These are phyloP conservation scores for Dactylonectria macrodidyma DNA, from an alignment of 2,329 filamentous ascomycete species.

Conservation along the genomic window DNA sequence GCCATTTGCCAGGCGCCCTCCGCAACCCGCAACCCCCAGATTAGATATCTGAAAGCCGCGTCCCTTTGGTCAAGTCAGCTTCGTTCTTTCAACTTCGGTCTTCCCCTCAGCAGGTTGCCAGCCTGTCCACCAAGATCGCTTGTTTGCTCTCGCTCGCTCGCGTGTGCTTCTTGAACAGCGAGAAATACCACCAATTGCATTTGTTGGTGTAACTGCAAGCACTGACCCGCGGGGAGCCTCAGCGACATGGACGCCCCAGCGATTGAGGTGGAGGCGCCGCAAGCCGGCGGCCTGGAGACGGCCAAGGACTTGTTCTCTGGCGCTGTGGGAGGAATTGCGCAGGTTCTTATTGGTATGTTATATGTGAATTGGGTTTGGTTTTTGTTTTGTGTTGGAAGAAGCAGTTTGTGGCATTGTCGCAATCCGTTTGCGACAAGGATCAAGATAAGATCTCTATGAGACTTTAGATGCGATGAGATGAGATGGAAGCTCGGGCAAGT, in stretches of 20 bases:
- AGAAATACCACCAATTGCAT: constrained; percentile 2
- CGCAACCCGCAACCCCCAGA: constrained; percentile 41
- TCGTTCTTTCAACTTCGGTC: background rate
- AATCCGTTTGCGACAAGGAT: background rate
- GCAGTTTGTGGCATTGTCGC: constrained; percentile 34
- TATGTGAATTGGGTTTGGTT: background rate
- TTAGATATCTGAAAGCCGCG: constrained; percentile 40
- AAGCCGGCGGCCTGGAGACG: constrained; percentile 68
- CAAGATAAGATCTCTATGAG: constrained; percentile 25
- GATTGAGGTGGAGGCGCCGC: constrained; percentile 53
- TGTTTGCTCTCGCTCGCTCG: background rate
- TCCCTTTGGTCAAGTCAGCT: constrained; percentile 16
- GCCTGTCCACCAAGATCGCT: too few species aligned
- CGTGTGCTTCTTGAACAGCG: background rate
- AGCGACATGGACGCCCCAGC: constrained; percentile 50
- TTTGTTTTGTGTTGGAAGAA: background rate
- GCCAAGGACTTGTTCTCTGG: constrained; percentile 93
- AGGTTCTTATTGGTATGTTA: constrained; percentile 86
- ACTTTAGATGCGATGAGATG: constrained; percentile 19
- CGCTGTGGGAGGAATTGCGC: constrained; percentile 91
- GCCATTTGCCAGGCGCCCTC: constrained; percentile 46
- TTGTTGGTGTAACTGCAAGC: background rate
- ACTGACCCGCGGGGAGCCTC: constrained; percentile 12
- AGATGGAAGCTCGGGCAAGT: background rate
- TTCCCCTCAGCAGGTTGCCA: constrained; percentile 12